phyloP scores from a whole-genome alignment of 805 yeast genomes.

The Starmerella etchellsii region DNA sequence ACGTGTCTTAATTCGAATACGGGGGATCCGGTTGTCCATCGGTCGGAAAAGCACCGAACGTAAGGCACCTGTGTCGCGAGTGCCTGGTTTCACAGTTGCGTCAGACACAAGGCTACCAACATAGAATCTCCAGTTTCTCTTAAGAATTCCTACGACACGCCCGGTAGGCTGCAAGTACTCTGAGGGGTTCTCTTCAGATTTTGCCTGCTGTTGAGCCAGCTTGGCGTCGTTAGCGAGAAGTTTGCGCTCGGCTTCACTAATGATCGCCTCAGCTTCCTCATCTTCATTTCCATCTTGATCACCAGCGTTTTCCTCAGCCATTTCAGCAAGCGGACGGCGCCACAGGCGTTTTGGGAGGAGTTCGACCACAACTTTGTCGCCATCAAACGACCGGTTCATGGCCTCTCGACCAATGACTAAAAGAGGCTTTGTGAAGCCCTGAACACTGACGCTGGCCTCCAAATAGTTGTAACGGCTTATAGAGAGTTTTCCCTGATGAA shows the following conservation, averaged over 20 bases:
- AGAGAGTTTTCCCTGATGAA: slow-evolving; percentile 72
- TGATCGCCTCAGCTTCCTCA: slow-evolving; percentile 34
- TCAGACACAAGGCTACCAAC: slow-evolving; percentile 68
- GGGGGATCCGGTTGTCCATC: slow-evolving; percentile 82
- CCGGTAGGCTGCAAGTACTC: slow-evolving; percentile 77
- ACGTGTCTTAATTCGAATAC: slow-evolving; percentile 74
- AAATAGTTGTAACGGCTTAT: slow-evolving; percentile 77
- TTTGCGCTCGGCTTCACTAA: slow-evolving; percentile 59
- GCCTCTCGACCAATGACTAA: slow-evolving; percentile 70
- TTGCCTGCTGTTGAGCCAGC: slow-evolving; percentile 28
- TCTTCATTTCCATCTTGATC: slow-evolving; percentile 40
- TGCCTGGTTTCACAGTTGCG: slow-evolving; percentile 26
- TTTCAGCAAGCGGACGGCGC: slow-evolving; percentile 72
- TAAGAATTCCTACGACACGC: slow-evolving; percentile 69
- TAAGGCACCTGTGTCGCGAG: slow-evolving; percentile 46
- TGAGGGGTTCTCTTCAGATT: slow-evolving; percentile 18
- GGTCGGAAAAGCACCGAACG: slow-evolving; percentile 72
- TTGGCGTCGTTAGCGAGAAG: slow-evolving; percentile 67
- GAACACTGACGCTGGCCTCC: slow-evolving; percentile 68
- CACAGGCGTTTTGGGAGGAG: slow-evolving; percentile 73
- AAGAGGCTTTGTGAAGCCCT: slow-evolving; percentile 68
- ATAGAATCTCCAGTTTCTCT: slow-evolving; percentile 90
- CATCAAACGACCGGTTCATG: slow-evolving; percentile 80
- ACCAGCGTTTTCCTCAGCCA: slow-evolving; percentile 59
- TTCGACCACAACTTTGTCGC: slow-evolving; percentile 86